Conservation (phyloP, 805 yeast genomes). For the Myxozyma neotropica region DNA sequence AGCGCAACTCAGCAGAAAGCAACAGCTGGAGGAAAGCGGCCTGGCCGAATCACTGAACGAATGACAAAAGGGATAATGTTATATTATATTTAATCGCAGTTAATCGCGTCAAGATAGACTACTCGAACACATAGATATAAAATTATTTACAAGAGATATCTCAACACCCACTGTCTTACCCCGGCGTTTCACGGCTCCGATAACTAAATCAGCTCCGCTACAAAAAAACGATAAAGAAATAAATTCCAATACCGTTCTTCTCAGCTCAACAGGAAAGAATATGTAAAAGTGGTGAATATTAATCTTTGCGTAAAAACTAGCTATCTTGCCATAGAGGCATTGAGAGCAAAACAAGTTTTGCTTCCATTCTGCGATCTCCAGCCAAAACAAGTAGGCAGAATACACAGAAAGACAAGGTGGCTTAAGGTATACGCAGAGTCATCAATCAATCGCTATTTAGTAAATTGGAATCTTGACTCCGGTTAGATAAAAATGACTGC, state of each 20-base stretch:
- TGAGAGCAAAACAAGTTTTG: not conserved
- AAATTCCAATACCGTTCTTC: not conserved
- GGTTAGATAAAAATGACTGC: too few relatives aligned
- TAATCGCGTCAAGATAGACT: too few relatives aligned
- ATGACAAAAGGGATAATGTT: too few relatives aligned
- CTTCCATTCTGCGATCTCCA: not conserved
- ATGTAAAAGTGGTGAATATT: conserved; percentile 15
- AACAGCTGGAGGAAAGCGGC: too few relatives aligned
- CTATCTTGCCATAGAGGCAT: conserved; percentile 16
- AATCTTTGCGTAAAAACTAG: conserved; percentile 16
- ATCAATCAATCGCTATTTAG: not conserved
- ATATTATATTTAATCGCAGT: too few relatives aligned
- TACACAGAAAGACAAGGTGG: conserved; percentile 10
- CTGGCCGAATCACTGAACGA: too few relatives aligned
- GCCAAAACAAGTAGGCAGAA: not conserved
- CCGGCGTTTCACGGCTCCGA: conserved; percentile 8
- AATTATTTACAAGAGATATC: not conserved
- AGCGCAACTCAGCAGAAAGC: too few relatives aligned
- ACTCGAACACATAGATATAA: too few relatives aligned
- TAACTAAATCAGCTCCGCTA: not conserved
- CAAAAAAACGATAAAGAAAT: not conserved
- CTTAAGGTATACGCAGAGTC: conserved; percentile 12
- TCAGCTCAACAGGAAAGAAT: conserved; percentile 20
- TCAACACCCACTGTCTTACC: conserved; percentile 17
- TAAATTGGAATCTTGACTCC: not conserved